phyloP scores from a whole-genome alignment of 441 rosid genomes.

The Croton setiger region DNA sequence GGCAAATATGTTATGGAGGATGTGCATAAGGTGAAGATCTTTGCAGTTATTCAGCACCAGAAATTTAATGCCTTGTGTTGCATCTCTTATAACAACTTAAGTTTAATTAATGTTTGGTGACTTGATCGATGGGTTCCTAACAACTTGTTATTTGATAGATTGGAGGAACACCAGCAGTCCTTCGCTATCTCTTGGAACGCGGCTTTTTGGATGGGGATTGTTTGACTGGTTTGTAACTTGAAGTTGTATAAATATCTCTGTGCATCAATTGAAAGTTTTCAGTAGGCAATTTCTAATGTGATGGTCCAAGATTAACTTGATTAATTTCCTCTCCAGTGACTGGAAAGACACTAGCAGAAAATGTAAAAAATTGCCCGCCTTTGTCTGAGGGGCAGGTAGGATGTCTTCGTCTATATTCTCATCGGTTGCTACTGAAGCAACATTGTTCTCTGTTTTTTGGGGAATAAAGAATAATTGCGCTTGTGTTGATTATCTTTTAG shows the following conservation, averaged over 20 bases:
- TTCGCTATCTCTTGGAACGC: constrained; percentile 76
- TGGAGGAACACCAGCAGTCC: constrained; percentile 86
- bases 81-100: constrained; percentile 4
- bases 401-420: constrained; percentile 2
- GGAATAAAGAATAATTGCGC: not conserved
- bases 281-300: constrained; percentile 3
- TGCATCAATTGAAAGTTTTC: constrained; percentile 11
- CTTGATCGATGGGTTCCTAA: not conserved
- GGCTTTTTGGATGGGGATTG: constrained; percentile 90
- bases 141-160: constrained; percentile 40
- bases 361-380: constrained; percentile 55
- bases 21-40: constrained; percentile 70
- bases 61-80: not conserved
- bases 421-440: not conserved
- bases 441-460: not conserved
- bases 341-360: constrained; percentile 89
- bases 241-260: constrained; percentile 6
- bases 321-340: constrained; percentile 49
- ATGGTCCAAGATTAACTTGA: constrained; percentile 9
- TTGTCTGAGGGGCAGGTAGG: constrained; percentile 81
- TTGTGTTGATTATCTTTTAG: constrained; percentile 31
- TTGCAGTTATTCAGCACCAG: not conserved
- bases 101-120: not conserved
- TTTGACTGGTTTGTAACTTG: constrained; percentile 57
- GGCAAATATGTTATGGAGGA: constrained; percentile 99